Evolutionary conservation across 495 filamentous ascomycete genomes (phyloP), one percentile per base, ranked within the genome.

Genomic region (Neurospora sp.): DNA sequence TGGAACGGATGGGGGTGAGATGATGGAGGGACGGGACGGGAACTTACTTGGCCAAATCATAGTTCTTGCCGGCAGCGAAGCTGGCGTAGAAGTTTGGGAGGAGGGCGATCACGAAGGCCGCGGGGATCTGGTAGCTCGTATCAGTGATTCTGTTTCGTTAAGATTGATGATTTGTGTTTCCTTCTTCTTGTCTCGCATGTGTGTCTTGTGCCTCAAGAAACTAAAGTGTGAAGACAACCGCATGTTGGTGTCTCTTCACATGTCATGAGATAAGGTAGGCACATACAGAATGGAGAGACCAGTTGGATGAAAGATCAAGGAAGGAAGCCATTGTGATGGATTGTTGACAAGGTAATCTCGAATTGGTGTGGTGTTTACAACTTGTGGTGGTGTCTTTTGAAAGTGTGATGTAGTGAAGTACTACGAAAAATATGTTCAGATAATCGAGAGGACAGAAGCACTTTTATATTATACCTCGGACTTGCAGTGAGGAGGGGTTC

Each of bases 241-340:
- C 31, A 62, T 6, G 7, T 31, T 4, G 49, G n/a, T 54, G 31
- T 4, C 23, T 62, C 23, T 62, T 62, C 49, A 31, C 54, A 62
- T 62, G 54, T 16, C 5, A 62, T 31, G 23, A 31, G 23, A 12
- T 12, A 31, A 62, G 14, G 23, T 62, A 35, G 54, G 23, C 31
- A 76, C 81, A 72, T 71, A 87, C 83, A 18, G 85, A 80, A 76
- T 84, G 86, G 74, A 85, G 82, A 38, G 86, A 87, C 73, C 83
- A 78, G 76, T 87, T 81, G 54, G 72, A 84, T 72, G 78, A 80
- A 72, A 81, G 73, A 69, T 85, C 80, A 54, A 85, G 76, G 73
- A 85, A 76, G 44, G 78, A 77, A 69, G 79, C 79, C 85, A 87
- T 87, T 71, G 69, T 82, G 46, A 62, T 27, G 27, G 23, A 16